Evolutionary conservation across 768 basidiomycete species (phyloP), one percentile per base, ranked within the genome.

Genomic region (Fomitopsis serialis): DNA sequence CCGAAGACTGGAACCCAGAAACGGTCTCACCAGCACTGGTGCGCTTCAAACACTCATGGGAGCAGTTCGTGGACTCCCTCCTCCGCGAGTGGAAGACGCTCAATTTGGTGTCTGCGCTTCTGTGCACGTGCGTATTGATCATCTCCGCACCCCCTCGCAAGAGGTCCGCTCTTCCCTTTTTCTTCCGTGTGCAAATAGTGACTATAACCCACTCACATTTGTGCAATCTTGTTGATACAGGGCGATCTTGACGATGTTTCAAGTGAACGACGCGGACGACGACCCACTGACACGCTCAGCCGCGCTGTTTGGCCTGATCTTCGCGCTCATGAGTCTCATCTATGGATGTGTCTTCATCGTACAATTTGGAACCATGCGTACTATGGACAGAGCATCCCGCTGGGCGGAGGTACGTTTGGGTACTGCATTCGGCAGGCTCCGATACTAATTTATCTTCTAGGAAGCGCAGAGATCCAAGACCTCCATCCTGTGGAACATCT

Each of bases 341-440:
- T 90, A 81, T 61, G 88, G 88, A 0, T 87, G 87, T 58, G 74
- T 86, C 52, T 89, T 85, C 66, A 88, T 85, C 15, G 72, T 89
- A 15, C 72, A 84, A 24, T 89, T 89, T 54, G 78, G 79, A 13
- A 81, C 78, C 1, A 89, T 90, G 87, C 75, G 78, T 42, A 85
- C 75, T 56, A 85, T 87, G 81, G 73, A 80, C 59, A 79, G 80
- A 53, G 87, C 87, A 1, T 80, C 81, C 8, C 76, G 78, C 52
- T 90, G 86, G 84, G 85, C 86, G 11, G 81, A 87, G 68, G 86
- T 85, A 60, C 13, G 47, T 43, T 3, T 17, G 13, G 13, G 15
- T 24, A 22, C n/a, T 23, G 13, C 17, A 29, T 36, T 29, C 10
- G 42, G 21, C 21, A 35, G 1, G 1, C 10, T 45, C 36, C 21